A percentile compares a stretch with the other conserved stretches of the same genome.
phyloP scores from a whole-genome alignment of 257 asterid species.

The Solanum corneliomulleri region DNA sequence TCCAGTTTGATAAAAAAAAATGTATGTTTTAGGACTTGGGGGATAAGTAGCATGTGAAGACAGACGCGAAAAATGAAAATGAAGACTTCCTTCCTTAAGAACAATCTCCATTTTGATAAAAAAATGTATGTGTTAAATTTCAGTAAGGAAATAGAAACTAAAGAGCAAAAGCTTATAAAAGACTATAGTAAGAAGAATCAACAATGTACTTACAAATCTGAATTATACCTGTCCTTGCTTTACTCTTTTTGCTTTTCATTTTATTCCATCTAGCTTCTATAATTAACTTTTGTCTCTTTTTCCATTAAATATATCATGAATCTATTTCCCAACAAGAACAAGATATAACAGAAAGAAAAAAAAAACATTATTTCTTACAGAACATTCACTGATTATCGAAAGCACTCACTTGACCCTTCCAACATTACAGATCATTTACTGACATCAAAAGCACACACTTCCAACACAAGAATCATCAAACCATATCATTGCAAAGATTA shows the following conservation, averaged over 20 bases:
- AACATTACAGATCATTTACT: not conserved
- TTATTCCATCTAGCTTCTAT: constrained; percentile 15
- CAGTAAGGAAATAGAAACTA: not conserved
- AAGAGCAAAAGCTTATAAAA: not conserved
- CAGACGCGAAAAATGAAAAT: not conserved
- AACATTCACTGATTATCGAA: not conserved
- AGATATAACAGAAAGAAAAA: not conserved
- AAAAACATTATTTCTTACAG: not conserved
- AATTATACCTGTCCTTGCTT: constrained; percentile 18
- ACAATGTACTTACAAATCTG: constrained; percentile 9
- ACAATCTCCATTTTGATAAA: constrained; percentile 15
- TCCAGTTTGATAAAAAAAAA: constrained; percentile 13
- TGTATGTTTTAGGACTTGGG: constrained; percentile 5
- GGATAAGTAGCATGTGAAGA: not conserved
- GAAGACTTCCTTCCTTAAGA: not conserved
- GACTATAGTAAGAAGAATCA: constrained; percentile 14
- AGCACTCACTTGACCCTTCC: not conserved
- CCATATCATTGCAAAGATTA: not conserved
- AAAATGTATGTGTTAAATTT: constrained; percentile 24
- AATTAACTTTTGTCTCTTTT: constrained; percentile 6
- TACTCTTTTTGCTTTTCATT: constrained; percentile 30
- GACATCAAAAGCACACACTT: not conserved
- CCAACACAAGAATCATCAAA: not conserved
- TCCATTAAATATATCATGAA: constrained; percentile 21
- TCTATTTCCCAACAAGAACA: constrained; percentile 10